phyloP scores from a whole-genome alignment of 1,284 basidiomycete genomes.

The Coniferiporia sulphurascens region DNA sequence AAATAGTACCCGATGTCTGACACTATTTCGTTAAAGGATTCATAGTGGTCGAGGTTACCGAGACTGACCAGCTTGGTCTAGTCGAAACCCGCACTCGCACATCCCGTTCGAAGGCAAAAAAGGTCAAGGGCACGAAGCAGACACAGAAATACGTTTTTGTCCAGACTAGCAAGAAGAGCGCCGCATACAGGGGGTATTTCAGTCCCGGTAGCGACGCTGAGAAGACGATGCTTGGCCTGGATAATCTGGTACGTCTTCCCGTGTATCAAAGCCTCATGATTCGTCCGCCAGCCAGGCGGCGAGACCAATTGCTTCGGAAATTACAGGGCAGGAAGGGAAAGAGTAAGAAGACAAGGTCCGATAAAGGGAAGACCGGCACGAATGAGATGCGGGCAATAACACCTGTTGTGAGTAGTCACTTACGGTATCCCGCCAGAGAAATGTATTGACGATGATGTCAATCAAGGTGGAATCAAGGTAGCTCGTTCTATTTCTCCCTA shows the following conservation, averaged over 20 bases:
- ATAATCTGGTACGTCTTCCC: conserved; percentile 43
- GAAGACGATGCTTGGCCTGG: conserved; percentile 51
- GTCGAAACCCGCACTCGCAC: conserved; percentile 37
- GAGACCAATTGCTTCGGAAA: conserved; percentile 24
- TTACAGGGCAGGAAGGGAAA: conserved; percentile 11
- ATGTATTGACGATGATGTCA: not conserved
- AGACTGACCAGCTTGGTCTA: conserved; percentile 47
- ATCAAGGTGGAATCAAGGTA: conserved; percentile 12
- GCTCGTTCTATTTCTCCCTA: not conserved
- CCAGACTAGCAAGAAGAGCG: conserved; percentile 36
- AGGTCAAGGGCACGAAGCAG: conserved; percentile 44
- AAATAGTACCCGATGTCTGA: not conserved
- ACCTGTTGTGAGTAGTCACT: not conserved
- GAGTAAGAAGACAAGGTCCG: conserved; percentile 8
- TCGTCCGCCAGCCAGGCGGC: conserved; percentile 25
- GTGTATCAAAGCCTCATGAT: conserved; percentile 2
- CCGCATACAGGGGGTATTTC: conserved; percentile 63
- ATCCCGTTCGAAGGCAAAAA: conserved; percentile 35
- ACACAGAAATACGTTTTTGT: conserved; percentile 57
- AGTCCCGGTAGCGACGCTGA: conserved; percentile 54
- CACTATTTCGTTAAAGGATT: conserved; percentile 43
- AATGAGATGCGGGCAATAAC: not conserved
- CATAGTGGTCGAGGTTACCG: conserved; percentile 45
- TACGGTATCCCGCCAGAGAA: not conserved
- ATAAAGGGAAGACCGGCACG: conserved; percentile 1